A percentile compares a stretch with the other conserved stretches of the same genome.
Conservation (phyloP, 345 rosid genomes). For the Citrus maxima region DNA sequence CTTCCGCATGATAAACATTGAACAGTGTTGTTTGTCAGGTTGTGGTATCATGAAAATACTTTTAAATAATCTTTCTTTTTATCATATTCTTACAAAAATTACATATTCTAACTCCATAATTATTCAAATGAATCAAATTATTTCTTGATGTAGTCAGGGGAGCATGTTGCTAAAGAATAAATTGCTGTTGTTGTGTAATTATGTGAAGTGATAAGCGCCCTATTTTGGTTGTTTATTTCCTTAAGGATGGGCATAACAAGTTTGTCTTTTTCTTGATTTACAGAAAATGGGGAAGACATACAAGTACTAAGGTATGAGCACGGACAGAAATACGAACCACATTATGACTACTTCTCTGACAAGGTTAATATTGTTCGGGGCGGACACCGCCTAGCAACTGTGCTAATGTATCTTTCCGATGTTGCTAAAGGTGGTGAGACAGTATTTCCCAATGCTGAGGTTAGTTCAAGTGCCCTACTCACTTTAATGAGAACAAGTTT, state of each 20-base stretch:
- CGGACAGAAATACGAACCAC: slow-evolving; percentile 93
- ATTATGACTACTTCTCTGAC: slow-evolving; percentile 84
- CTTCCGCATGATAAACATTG: background rate
- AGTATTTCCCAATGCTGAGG: slow-evolving; percentile 88
- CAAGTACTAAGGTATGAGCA: slow-evolving; percentile 85
- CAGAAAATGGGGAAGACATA: slow-evolving; percentile 94
- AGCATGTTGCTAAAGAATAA: background rate
- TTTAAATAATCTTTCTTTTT: background rate
- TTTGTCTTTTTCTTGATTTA: slow-evolving; percentile 11
- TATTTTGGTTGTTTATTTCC: background rate
- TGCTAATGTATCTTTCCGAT: slow-evolving; percentile 85
- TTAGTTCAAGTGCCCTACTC: slow-evolving; percentile 25
- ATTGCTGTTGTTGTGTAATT: background rate
- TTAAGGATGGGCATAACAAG: background rate
- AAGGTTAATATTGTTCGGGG: slow-evolving; percentile 90
- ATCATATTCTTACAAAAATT: background rate
- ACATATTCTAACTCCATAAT: background rate
- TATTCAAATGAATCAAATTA: background rate
- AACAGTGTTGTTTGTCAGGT: background rate
- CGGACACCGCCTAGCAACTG: slow-evolving; percentile 88
- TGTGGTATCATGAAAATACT: background rate
- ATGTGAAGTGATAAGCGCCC: background rate
- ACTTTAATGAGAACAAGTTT: too few relatives aligned
- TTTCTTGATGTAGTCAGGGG: background rate
- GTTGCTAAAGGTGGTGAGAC: slow-evolving; percentile 96